Evolutionary conservation across 1,284 basidiomycete species (phyloP).

Genomic region (Ustilago hordei): DNA sequence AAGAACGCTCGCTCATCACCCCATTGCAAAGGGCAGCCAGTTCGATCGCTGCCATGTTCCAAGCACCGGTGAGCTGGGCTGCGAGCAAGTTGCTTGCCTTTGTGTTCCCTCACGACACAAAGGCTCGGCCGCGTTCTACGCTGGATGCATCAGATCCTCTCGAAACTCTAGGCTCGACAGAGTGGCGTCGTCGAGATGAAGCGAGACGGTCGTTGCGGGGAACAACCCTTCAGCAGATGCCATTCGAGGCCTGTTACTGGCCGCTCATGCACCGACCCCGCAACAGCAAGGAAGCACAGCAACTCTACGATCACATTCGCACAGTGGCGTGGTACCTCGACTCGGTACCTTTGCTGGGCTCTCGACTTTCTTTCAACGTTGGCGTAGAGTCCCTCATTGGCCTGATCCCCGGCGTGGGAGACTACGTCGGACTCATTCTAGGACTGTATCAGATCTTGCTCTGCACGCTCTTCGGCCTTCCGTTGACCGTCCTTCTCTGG

Average conservation of each 20-base stretch:
- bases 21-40: neutral
- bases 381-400: conserved; percentile 59
- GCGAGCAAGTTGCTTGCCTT: conserved; percentile 24
- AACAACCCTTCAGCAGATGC: neutral
- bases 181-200: conserved; percentile 7
- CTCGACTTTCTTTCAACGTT: conserved; percentile 52
- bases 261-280: conserved; percentile 21
- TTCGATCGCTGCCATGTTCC: conserved; percentile 10
- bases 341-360: conserved; percentile 44
- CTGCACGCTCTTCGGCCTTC: conserved; percentile 62
- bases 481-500: conserved; percentile 46
- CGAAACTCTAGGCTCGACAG: conserved; percentile 4
- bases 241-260: conserved; percentile 24
- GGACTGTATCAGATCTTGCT: conserved; percentile 65
- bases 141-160: conserved; percentile 6
- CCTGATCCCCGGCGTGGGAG: conserved; percentile 63
- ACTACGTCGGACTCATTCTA: conserved; percentile 60
- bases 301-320: conserved; percentile 66
- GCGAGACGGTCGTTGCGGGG: conserved; percentile 4
- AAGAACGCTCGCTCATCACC: neutral
- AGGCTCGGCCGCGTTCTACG: conserved; percentile 26
- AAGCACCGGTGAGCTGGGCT: conserved; percentile 20
- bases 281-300: conserved; percentile 60
- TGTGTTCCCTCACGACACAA: conserved; percentile 18
- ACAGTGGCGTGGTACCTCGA: conserved; percentile 61